Evolutionary conservation across 768 basidiomycete species (phyloP), one percentile per base, ranked within the genome.

Genomic region (Dacryopinax spathularia): DNA sequence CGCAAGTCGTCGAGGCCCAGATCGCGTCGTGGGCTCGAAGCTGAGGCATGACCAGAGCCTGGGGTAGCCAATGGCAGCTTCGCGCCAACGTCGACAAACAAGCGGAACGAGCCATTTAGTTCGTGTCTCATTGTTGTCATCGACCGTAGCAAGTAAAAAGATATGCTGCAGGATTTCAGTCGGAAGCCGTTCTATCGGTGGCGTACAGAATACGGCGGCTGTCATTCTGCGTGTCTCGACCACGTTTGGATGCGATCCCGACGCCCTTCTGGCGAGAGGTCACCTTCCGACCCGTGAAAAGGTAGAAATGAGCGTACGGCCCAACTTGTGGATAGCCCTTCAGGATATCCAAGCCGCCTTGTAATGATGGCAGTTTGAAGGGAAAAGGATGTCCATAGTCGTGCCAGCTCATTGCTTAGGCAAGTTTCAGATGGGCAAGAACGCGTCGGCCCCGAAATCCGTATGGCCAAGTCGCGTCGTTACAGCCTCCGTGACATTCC

Each of bases 51-150:
- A 39, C 63, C 27, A 64, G 2, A 33, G 31, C 60, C 63, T 27
- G 34, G 63, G 31, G 59, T 64, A 25, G 31, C n/a, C 5, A 33
- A 34, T 4, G 63, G 29, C 12, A 37, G 36, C 29, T 2, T 5
- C 39, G 13, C 22, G 27, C 35, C 33, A 41, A 12, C 16, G 63
- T 43, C 22, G 36, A 27, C 44, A 56, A 20, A 56, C 25, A 5
- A 27, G 48, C 13, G 48, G 31, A 7, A 43, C 48, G 29, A 16
- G 36, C 60, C 61, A 60, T 56, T 60, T 33, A n/a, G 60, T 41
- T 34, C 60, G 13, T 56, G 41, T 39, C 34, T 64, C 59, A 29
- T 64, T 34, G 39, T 64, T 60, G 37, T 64, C 22, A 41, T 60
- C 37, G 60, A 36, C 63, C 34, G 48, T 33, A n/a, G 61, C 63